phyloP scores from a whole-genome alignment of 768 basidiomycete genomes.

The Naematelia aurantialba region DNA sequence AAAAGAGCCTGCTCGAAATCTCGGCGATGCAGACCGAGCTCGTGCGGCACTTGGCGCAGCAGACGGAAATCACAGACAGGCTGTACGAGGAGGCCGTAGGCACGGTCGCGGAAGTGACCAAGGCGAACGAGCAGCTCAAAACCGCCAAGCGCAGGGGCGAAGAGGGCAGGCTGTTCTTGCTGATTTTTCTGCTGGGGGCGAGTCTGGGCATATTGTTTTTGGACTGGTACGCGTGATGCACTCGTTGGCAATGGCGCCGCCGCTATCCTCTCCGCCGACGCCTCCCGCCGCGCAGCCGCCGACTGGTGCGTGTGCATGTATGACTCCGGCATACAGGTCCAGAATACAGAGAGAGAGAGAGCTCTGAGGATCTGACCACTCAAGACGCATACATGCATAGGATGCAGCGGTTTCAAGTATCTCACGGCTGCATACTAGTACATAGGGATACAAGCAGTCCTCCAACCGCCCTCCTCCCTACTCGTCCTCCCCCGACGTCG shows the following conservation, averaged over 20 bases:
- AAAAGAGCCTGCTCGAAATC: constrained; percentile 86
- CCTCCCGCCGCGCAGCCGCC: too few species aligned
- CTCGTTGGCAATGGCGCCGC: not conserved
- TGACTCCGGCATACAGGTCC: too few species aligned
- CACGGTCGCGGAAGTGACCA: constrained; percentile 76
- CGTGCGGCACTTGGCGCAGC: constrained; percentile 76
- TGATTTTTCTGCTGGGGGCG: constrained; percentile 88
- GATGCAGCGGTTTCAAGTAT: too few species aligned
- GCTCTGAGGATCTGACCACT: too few species aligned
- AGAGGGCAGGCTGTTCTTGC: constrained; percentile 81
- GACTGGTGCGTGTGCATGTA: too few species aligned
- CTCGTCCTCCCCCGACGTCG: not conserved
- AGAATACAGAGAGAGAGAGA: too few species aligned
- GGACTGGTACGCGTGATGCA: constrained; percentile 64
- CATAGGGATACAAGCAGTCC: too few species aligned
- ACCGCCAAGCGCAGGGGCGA: constrained; percentile 82
- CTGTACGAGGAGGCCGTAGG: constrained; percentile 91
- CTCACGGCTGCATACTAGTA: too few species aligned
- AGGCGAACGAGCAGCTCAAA: constrained; percentile 82
- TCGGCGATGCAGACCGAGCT: constrained; percentile 88
- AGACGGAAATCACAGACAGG: constrained; percentile 88
- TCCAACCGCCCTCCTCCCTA: too few species aligned
- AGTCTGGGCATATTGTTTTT: constrained; percentile 87
- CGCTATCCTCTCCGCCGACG: not conserved
- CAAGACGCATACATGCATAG: too few species aligned